These are phyloP conservation scores for Canna indica DNA, from an alignment of 176 grass and related monocot species.

Conservation along the genomic window DNA sequence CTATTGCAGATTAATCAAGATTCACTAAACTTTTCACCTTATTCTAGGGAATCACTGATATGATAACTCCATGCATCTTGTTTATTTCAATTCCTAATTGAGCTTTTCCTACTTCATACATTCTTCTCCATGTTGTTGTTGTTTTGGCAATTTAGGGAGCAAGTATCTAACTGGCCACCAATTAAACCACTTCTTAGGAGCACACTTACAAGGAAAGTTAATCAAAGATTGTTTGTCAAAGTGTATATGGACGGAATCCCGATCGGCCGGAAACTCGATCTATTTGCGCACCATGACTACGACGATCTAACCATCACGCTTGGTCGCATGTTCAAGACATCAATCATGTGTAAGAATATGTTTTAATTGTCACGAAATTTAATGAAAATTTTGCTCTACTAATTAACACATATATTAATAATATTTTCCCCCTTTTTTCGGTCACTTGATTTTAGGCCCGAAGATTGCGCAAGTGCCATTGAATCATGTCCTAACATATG, in stretches of 20 bases:
- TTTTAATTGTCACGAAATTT: too few species aligned
- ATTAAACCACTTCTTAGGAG: constrained; percentile 59
- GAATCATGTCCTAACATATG: constrained; percentile 42
- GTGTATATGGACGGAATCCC: constrained; percentile 66
- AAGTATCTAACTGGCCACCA: constrained; percentile 38
- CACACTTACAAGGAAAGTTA: constrained; percentile 20
- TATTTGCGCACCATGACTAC: constrained; percentile 33
- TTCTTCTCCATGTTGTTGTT: neutral
- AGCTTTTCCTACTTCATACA: neutral
- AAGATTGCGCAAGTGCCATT: constrained; percentile 22
- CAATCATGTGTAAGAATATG: constrained; percentile 55
- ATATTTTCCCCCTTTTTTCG: neutral
- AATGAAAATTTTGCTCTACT: neutral
- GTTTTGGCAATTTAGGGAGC: constrained; percentile 13
- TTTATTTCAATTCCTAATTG: neutral
- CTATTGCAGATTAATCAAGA: too few species aligned
- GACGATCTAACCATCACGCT: constrained; percentile 34
- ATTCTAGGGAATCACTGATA: too few species aligned
- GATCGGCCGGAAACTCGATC: constrained; percentile 58
- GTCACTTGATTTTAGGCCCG: constrained; percentile 25
- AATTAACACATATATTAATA: neutral
- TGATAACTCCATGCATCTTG: too few species aligned
- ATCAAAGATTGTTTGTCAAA: constrained; percentile 40
- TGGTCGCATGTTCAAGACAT: constrained; percentile 43
- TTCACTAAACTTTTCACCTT: too few species aligned